Evolutionary conservation across 768 basidiomycete species (phyloP).

Genomic region (Rhodotorula kratochvilovae): DNA sequence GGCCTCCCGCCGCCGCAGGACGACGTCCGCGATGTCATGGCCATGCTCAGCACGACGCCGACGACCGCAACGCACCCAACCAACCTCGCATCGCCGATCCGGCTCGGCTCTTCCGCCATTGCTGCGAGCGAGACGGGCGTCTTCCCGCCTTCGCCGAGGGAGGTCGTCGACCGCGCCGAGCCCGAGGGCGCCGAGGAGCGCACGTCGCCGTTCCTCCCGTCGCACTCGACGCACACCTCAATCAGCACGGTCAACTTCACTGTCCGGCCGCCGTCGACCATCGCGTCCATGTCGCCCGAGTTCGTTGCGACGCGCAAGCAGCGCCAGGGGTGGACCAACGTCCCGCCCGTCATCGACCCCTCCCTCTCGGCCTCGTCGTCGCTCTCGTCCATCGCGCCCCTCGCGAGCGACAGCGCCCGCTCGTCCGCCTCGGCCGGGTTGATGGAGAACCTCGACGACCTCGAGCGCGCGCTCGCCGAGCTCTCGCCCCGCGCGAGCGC

Average conservation of each 20-base stretch:
- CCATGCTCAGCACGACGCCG: constrained; percentile 32
- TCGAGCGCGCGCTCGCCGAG: constrained; percentile 43
- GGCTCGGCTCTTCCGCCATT: constrained; percentile 16
- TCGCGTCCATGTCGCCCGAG: constrained; percentile 30
- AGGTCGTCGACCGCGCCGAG: not conserved
- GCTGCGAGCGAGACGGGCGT: constrained; percentile 1
- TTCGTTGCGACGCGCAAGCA: constrained; percentile 19
- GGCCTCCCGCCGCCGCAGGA: constrained; percentile 24
- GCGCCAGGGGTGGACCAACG: constrained; percentile 31
- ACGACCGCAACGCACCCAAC: not conserved
- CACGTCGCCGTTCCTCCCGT: constrained; percentile 12
- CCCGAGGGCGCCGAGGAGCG: not conserved
- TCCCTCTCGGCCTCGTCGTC: constrained; percentile 23
- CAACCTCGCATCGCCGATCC: constrained; percentile 42
- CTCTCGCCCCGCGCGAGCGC: constrained; percentile 36
- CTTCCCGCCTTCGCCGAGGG: constrained; percentile 1
- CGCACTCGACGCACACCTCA: constrained; percentile 22
- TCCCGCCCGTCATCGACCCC: constrained; percentile 20
- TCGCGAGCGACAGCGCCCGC: constrained; percentile 12
- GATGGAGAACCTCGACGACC: constrained; percentile 41
- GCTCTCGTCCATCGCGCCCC: constrained; percentile 6
- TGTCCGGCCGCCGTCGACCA: constrained; percentile 33
- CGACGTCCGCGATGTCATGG: constrained; percentile 39
- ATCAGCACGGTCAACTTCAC: constrained; percentile 33
- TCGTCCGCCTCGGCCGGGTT: constrained; percentile 36